Percentiles rank a stretch among this genome's conserved stretches.
Conservation (phyloP, 495 filamentous ascomycete genomes). For the Durotheca rogersii region DNA sequence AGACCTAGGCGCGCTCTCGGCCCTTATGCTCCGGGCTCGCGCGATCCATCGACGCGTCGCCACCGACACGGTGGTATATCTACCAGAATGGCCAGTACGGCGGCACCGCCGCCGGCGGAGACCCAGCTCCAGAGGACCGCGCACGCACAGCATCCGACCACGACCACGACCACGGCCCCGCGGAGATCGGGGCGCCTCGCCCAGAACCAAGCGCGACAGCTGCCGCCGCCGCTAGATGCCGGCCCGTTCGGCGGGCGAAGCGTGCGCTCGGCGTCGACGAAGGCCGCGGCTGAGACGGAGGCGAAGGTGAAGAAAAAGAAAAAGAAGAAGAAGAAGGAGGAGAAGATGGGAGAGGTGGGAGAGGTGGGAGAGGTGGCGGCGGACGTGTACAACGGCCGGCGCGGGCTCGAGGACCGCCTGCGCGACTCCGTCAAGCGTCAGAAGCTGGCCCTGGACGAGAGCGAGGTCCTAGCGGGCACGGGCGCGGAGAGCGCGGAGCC, state of each 20-base stretch:
- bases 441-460: conserved; percentile 31
- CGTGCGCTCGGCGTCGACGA: conserved; percentile 1
- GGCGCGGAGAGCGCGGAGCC: not conserved
- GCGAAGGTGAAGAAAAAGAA: no score
- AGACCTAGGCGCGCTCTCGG: conserved; percentile 6
- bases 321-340: no score
- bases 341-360: not conserved
- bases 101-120: conserved; percentile 1
- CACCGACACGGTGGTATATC: not conserved
- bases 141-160: not conserved
- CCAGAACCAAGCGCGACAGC: conserved; percentile 4
- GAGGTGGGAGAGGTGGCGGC: not conserved
- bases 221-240: not conserved
- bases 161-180: not conserved
- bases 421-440: conserved; percentile 27
- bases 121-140: not conserved
- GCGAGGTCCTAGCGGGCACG: conserved; percentile 1
- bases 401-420: conserved; percentile 35
- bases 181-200: conserved; percentile 28
- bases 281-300: conserved; percentile 7
- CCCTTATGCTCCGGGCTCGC: conserved; percentile 1
- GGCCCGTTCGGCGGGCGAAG: not conserved
- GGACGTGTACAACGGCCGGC: conserved; percentile 12
- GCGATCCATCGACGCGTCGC: conserved; percentile 11
- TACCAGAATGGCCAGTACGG: conserved; percentile 16